phyloP scores from a whole-genome alignment of 176 grass and related monocot genomes.

The Guadua angustifolia region DNA sequence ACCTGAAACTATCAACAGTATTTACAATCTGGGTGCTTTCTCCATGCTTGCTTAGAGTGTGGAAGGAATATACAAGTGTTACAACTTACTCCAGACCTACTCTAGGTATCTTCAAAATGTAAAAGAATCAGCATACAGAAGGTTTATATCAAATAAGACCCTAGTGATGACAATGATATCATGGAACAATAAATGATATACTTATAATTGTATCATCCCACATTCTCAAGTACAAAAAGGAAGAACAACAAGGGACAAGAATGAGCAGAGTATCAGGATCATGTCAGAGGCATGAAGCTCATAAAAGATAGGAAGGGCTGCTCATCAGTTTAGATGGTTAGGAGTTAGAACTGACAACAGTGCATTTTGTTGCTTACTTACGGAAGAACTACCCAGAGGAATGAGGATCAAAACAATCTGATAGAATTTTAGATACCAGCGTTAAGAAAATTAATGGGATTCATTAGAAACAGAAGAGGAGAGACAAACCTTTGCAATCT shows the following conservation, averaged over 20 bases:
- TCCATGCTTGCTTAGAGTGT: not conserved
- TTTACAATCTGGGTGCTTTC: slow-evolving; percentile 20
- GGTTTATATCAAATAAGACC: not conserved
- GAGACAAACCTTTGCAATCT: slow-evolving; percentile 65
- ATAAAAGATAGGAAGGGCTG: not conserved
- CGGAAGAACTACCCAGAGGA: not conserved
- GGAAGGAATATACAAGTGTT: slow-evolving; percentile 5
- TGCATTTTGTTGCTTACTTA: not conserved
- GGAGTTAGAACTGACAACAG: not conserved
- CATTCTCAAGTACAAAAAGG: not conserved
- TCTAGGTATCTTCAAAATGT: slow-evolving; percentile 29
- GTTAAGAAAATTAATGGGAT: slow-evolving; percentile 23
- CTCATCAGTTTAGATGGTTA: not conserved
- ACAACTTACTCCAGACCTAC: slow-evolving; percentile 2
- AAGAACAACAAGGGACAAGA: not conserved
- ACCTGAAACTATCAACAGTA: slow-evolving; percentile 49
- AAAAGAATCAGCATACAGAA: not conserved
- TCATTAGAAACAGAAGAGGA: slow-evolving; percentile 31
- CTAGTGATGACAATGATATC: not conserved
- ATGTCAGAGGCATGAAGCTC: not conserved
- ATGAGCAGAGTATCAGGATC: not conserved
- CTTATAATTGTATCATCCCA: not conserved
- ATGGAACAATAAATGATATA: not conserved
- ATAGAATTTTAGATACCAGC: not conserved
- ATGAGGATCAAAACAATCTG: not conserved